Evolutionary conservation across 1,139 yeast genomes (phyloP), one percentile per base, ranked within the genome.

Genomic region (Saccharomyces hybrid): DNA sequence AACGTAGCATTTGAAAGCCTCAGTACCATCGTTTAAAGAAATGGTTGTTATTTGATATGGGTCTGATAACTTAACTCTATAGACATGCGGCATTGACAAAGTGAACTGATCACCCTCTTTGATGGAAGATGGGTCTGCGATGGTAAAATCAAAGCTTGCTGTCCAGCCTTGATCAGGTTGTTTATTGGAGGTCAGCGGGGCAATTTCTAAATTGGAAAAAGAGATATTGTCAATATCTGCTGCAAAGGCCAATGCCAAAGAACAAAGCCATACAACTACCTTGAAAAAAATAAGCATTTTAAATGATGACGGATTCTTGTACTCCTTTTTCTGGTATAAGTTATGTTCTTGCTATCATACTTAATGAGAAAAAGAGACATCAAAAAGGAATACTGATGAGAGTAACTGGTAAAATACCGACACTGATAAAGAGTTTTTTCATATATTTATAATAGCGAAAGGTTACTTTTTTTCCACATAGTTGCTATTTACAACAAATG

Each of bases 161-260:
- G 60, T 57, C 74, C 75, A 72, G 32, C 70, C 69, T 49, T 61
- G 58, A 28, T 63, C 61, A 11, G 75, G 75, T 34, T 55, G 55
- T 29, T 53, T 54, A 4, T 53, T 51, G 5, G 60, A 59, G 7
- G 61, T 56, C 20, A 59, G 58, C 27, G 67, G 61, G 34, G 58
- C 50, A 26, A 68, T 48, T 2, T 60, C 55, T 41, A 67, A 54
- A 7, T 60, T 57, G 1, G 64, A 61, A 51, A 61, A 63, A 5
- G 55, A 48, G 48, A 63, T 49, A 1, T 44, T 41, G 2, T 50
- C 27, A 9, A 62, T 56, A 46, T 57, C 60, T 20, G 59, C 54
- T 29, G 68, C 68, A 11, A 41, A 44, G 8, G 57, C 55, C 6
- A 51, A 5, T 26, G 57, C 56, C 23, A 47, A 29, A 11, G 49